A percentile compares a stretch with the other conserved stretches of the same genome.
These are phyloP conservation scores for Rhynchosporium agropyri DNA, from an alignment of 2,329 filamentous ascomycete genomes.

Conservation along the genomic window DNA sequence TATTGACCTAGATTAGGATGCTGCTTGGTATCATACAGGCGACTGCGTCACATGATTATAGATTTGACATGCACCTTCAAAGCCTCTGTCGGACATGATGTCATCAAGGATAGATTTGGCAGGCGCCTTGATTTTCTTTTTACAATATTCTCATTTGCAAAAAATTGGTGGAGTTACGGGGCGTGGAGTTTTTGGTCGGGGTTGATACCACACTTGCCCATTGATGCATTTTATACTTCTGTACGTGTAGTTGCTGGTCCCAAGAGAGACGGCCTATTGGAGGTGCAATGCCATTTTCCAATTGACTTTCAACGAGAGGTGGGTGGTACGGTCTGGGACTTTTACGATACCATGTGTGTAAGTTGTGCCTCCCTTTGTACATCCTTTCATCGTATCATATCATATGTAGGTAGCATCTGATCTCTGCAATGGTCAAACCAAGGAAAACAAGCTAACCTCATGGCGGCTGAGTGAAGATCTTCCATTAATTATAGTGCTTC, in stretches of 20 bases:
- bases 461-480: no score
- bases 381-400: no score
- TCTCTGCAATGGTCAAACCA: no score
- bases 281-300: neutral
- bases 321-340: neutral
- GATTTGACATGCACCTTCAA: neutral
- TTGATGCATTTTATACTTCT: slow-evolving; percentile 4
- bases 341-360: no score
- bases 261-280: neutral
- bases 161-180: neutral
- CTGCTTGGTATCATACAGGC: neutral
- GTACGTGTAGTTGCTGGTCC: neutral
- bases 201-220: slow-evolving; percentile 11
- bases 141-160: slow-evolving; percentile 10
- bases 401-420: no score
- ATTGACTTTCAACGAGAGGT: neutral
- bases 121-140: neutral
- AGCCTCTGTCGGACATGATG: neutral
- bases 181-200: neutral
- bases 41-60: neutral
- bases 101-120: slow-evolving; percentile 5
- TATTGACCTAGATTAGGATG: neutral
- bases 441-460: no score
- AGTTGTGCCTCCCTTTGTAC: no score
- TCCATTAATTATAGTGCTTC: no score